Conservation (phyloP, 352 stramenopile genomes). For the Globisporangium iwayamae region DNA sequence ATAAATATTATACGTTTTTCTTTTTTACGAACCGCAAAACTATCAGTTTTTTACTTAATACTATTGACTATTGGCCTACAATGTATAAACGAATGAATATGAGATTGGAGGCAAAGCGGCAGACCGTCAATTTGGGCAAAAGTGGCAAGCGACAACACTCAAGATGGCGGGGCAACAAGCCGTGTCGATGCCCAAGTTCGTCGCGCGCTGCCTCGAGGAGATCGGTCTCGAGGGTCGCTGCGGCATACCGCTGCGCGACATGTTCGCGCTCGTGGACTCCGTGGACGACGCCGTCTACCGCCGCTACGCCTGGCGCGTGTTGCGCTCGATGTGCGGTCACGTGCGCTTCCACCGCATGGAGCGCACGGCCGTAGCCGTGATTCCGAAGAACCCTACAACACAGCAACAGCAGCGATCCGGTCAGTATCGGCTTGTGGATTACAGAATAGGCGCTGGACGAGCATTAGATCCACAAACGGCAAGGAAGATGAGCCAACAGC, state of each 20-base stretch:
- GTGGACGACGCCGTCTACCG: constrained; percentile 50
- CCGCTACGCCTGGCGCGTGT: constrained; percentile 56
- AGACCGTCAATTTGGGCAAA: not conserved
- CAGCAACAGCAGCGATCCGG: constrained; percentile 1
- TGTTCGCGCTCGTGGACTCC: constrained; percentile 61
- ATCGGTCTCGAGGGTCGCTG: constrained; percentile 76
- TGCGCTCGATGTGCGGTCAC: constrained; percentile 51
- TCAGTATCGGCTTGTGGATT: not conserved
- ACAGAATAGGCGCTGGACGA: not conserved
- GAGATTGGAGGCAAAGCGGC: no score
- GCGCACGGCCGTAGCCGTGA: constrained; percentile 14
- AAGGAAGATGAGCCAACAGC: constrained; percentile 2
- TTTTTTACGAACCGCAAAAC: no score
- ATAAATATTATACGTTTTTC: no score
- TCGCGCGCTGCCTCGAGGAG: constrained; percentile 77
- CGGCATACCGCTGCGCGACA: constrained; percentile 50
- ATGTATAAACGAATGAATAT: no score
- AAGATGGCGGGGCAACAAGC: constrained; percentile 15
- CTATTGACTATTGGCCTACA: no score
- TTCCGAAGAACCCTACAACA: no score
- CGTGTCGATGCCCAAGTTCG: constrained; percentile 58
- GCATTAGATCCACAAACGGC: constrained; percentile 11
- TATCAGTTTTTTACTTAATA: no score
- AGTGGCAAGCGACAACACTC: not conserved
- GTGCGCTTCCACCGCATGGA: constrained; percentile 67